Base-by-base conservation (phyloP, 495 filamentous ascomycete species). In the Annulohypoxylon nitens region DNA sequence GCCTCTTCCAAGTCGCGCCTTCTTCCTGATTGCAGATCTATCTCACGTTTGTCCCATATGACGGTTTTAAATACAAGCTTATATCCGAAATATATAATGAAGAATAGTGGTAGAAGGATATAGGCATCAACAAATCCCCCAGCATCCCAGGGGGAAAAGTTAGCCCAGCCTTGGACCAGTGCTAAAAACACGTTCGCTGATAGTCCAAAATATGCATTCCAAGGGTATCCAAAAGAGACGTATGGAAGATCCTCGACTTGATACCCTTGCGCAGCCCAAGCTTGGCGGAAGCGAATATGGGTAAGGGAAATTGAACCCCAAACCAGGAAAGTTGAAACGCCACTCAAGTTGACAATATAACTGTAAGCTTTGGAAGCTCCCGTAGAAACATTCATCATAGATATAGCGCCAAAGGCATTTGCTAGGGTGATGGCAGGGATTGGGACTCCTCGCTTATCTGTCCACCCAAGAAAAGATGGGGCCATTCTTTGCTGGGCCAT, bases 401-500 rank as follows among this genome's bases (percentile, higher is more conserved):
- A 87, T n/a, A 93, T 83, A 53, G 89, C 89, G 20, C 89, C 90
- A 67, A 88, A 90, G 16, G 87, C 69, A 71, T 92, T 92, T 11
- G 89, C 86, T 64, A 91, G 81, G 8, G 90, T 71, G 47, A 93
- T 81, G 3, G 90, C 89, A 0, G 83, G 84, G 78, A 89, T 87
- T 2, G 91, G 91, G 2, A 93, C 90, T 43, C 91, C 90, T 10
- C 86, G 84, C 34, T 81, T 84, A 76, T 92, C 86, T 12, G 89
- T 89, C 62, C 83, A 86, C 36, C 88, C 89, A 37, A 93, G 84
- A 69, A 93, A 86, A 34, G 79, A 83, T 0, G 91, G 92, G 0
- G 90, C 92, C 81, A 90, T 91, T 36, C 86, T 80, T 61, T 84
- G 86, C 54, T 90, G 86, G 2, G 88, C 88, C 87, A 93, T 90